phyloP scores from a whole-genome alignment of 805 yeast genomes.

The Barnettozyma sucrosica region DNA sequence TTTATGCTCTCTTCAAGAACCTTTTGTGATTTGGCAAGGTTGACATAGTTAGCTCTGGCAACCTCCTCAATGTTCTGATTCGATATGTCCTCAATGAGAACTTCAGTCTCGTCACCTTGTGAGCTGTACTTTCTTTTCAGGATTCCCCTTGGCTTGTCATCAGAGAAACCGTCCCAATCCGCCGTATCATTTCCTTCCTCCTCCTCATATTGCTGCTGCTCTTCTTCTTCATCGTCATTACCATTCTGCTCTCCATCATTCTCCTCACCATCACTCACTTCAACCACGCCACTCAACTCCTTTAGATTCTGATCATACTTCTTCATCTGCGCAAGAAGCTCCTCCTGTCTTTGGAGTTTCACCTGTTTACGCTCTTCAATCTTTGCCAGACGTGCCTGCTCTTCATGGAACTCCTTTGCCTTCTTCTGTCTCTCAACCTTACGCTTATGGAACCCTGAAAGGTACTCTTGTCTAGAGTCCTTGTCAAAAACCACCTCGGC shows the following conservation, averaged over 20 bases:
- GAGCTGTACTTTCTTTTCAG: constrained; percentile 24
- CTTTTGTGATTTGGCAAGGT: constrained; percentile 59
- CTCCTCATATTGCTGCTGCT: constrained; percentile 23
- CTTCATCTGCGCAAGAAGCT: constrained; percentile 57
- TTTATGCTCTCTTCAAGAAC: constrained; percentile 69
- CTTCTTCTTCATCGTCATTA: constrained; percentile 27
- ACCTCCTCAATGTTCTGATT: constrained; percentile 49
- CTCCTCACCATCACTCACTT: constrained; percentile 13
- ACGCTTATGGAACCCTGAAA: constrained; percentile 95
- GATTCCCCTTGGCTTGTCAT: constrained; percentile 24
- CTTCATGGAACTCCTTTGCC: constrained; percentile 71
- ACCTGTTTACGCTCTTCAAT: constrained; percentile 67
- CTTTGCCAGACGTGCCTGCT: constrained; percentile 65
- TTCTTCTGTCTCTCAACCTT: constrained; percentile 83
- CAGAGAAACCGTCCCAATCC: constrained; percentile 37
- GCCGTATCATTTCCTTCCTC: constrained; percentile 16
- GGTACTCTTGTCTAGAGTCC: constrained; percentile 69
- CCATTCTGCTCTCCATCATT: constrained; percentile 17
- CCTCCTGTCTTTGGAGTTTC: constrained; percentile 65
- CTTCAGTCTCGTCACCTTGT: constrained; percentile 33
- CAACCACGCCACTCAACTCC: constrained; percentile 21
- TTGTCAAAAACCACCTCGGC: constrained; percentile 84
- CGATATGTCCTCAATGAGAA: constrained; percentile 43
- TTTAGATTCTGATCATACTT: constrained; percentile 46
- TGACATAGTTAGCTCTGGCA: constrained; percentile 66